A percentile compares a stretch with the other conserved stretches of the same genome.
Evolutionary conservation across 371 early-diverging fungal genomes (phyloP).

Genomic region (Funneliformis caledonium): DNA sequence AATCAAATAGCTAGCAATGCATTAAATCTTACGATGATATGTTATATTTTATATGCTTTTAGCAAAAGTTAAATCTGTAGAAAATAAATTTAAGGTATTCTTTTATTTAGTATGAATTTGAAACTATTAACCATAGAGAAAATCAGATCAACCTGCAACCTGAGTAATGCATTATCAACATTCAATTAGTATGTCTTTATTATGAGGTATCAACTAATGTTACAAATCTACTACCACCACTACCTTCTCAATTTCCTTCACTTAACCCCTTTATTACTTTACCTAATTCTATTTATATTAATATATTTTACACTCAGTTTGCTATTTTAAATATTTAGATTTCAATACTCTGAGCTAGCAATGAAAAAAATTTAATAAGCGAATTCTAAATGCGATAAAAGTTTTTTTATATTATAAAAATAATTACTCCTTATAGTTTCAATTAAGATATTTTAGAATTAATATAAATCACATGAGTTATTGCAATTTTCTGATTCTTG

Average conservation of each 20-base stretch:
- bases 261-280: not conserved
- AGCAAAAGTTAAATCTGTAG: not conserved
- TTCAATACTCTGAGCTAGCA: too few relatives aligned
- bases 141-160: slow-evolving; percentile 4
- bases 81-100: not conserved
- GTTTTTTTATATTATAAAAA: too few relatives aligned
- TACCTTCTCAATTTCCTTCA: not conserved
- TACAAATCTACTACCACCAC: not conserved
- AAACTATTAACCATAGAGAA: not conserved
- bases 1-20: not conserved
- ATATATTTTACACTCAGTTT: not conserved
- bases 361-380: too few relatives aligned
- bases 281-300: slow-evolving; percentile 17
- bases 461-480: too few relatives aligned
- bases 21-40: slow-evolving; percentile 10
- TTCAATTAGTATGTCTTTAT: slow-evolving; percentile 19
- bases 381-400: too few relatives aligned
- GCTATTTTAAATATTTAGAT: slow-evolving; percentile 8
- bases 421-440: too few relatives aligned
- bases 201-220: slow-evolving; percentile 16
- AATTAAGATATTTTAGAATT: too few relatives aligned
- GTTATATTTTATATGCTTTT: slow-evolving; percentile 6
- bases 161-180: not conserved
- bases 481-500: too few relatives aligned
- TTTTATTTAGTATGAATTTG: slow-evolving; percentile 29